Base-by-base conservation (phyloP, 129 eudicot genomes). In the Flaveria brownii region DNA sequence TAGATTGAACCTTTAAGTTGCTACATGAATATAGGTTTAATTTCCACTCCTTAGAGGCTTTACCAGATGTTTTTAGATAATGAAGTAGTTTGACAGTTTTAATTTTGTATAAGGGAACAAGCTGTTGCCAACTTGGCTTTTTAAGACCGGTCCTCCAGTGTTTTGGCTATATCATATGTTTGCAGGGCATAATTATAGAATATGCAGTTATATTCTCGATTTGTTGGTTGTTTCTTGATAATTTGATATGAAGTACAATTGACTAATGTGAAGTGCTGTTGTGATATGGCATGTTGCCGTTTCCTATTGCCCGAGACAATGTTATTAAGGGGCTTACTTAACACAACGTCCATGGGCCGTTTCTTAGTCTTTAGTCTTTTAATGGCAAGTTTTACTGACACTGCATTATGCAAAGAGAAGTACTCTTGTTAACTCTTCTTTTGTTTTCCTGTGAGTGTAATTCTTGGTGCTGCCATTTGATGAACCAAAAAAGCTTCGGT, bases 201-300 rank as follows among this genome's bases (percentile, higher is more conserved):
- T 36, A 36, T 36, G 41, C 41, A 36, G 41, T 36, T 59, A 23
- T 59, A 11, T 23, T 52, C 47, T 51, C 25, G 0, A n/a, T 7
- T 49, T 71, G 64, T n/a, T n/a, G 62, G 46, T 26, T 50, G 23
- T 28, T 50, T 46, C 26, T 71, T 71, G 47, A 20, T 20, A 20
- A 20, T 20, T 20, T 20, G 22, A 71, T 52, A 28, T 71, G 76
- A 9, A 15, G 63, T 64, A 20, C 23, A 64, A n/a, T 25, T 16
- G 61, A 74, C 57, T 74, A 4, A 60, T 74, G 25, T 43, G 70
- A 74, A 26, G 45, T 74, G 28, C 57, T 43, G 57, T 73, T 15
- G 43, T 6, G 56, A 73, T 57, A 5, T 25, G 26, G 62, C 75
- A 26, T 11, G 5, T 9, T 9, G 47, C 25, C 6, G 16, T 4